Conservation (phyloP, 2,329 filamentous ascomycete genomes). For the Blastomyces percursus region DNA sequence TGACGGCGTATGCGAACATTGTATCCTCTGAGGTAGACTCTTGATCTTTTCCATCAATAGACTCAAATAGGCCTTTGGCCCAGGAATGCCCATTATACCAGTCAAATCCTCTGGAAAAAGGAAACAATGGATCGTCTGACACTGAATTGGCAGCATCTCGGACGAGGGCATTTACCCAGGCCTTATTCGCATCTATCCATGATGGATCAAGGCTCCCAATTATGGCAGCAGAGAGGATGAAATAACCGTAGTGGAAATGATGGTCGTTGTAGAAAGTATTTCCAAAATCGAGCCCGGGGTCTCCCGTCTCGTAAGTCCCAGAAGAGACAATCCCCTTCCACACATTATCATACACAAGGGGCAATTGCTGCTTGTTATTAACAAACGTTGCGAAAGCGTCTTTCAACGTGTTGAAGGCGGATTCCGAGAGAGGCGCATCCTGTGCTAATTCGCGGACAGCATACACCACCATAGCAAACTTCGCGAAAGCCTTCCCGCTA, state of each 20-base stretch:
- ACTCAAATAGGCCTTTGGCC: constrained; percentile 54
- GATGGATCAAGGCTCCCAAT: constrained; percentile 65
- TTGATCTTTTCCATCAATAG: constrained; percentile 44
- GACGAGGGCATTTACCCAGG: constrained; percentile 72
- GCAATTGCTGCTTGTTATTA: constrained; percentile 55
- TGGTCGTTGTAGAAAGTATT: constrained; percentile 66
- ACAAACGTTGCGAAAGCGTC: constrained; percentile 55
- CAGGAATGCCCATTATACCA: constrained; percentile 94
- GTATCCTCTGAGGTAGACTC: constrained; percentile 86
- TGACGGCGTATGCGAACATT: constrained; percentile 75
- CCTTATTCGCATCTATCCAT: constrained; percentile 64
- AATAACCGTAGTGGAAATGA: constrained; percentile 65
- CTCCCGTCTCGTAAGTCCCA: constrained; percentile 57
- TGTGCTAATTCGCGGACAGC: constrained; percentile 53
- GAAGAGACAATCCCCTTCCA: constrained; percentile 78
- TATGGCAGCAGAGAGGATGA: constrained; percentile 73
- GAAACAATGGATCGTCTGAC: constrained; percentile 60
- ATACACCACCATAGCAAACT: constrained; percentile 61
- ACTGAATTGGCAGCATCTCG: constrained; percentile 75
- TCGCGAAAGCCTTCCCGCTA: constrained; percentile 73
- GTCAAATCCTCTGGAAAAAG: constrained; percentile 74
- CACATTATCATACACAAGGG: constrained; percentile 44
- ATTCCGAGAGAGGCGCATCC: constrained; percentile 46
- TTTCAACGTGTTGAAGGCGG: constrained; percentile 53
- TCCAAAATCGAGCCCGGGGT: constrained; percentile 70